Conservation (phyloP, 768 basidiomycete species). For the Arthromyces matolae region DNA sequence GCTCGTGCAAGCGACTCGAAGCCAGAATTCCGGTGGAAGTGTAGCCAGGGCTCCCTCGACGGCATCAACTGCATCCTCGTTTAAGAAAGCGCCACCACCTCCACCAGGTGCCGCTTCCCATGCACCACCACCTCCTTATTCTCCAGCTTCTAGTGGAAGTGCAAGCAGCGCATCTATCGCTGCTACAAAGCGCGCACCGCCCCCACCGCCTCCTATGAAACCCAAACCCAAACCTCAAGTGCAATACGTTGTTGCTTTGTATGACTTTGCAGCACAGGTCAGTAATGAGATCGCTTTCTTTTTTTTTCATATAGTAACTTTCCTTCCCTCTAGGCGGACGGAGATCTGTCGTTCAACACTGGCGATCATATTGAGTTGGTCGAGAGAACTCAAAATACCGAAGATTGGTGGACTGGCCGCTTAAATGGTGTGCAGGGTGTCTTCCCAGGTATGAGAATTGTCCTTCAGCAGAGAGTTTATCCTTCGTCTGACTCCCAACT, state of each 20-base stretch:
- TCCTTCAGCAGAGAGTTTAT: too few species aligned
- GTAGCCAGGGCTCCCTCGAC: slow-evolving; percentile 30
- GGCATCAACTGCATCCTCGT: slow-evolving; percentile 31
- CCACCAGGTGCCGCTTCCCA: slow-evolving; percentile 37
- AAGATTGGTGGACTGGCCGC: slow-evolving; percentile 98
- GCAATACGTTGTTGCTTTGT: slow-evolving; percentile 87
- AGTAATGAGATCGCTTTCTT: slow-evolving; percentile 16
- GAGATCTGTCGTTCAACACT: slow-evolving; percentile 84
- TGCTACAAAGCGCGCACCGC: slow-evolving; percentile 72
- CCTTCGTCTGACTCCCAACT: slow-evolving; percentile 7
- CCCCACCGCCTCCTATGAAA: slow-evolving; percentile 90
- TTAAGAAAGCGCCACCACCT: slow-evolving; percentile 52
- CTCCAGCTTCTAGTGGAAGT: slow-evolving; percentile 23
- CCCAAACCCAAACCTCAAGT: slow-evolving; percentile 73
- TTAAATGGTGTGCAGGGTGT: slow-evolving; percentile 81
- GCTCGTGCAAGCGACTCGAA: slow-evolving; percentile 55
- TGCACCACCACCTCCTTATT: slow-evolving; percentile 46
- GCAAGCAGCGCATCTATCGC: slow-evolving; percentile 27
- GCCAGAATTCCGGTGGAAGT: slow-evolving; percentile 30
- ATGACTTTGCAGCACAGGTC: slow-evolving; percentile 91
- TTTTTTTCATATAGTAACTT: background rate
- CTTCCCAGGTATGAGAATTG: slow-evolving; percentile 73
- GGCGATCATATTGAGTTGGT: slow-evolving; percentile 92
- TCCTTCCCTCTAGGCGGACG: slow-evolving; percentile 58
- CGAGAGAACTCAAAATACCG: slow-evolving; percentile 72